Percentiles rank a stretch among this genome's conserved stretches.
phyloP scores from a whole-genome alignment of 768 basidiomycete species.

The Mycena floridula region DNA sequence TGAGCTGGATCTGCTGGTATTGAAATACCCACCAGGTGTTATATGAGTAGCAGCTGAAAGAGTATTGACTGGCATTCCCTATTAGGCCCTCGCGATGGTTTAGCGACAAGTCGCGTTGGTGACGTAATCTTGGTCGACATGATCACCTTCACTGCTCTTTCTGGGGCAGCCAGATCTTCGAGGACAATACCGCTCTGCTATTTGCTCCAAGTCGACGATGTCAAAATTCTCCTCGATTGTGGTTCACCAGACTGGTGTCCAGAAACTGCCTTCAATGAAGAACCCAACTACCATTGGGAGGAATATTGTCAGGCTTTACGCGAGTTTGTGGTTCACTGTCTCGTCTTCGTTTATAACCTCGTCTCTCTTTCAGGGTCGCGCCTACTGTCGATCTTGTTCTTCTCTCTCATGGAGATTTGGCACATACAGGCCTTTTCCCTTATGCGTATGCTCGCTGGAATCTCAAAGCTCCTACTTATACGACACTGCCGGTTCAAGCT shows the following conservation, averaged over 20 bases:
- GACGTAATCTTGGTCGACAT: constrained; percentile 29
- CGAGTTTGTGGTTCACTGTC: constrained; percentile 37
- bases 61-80: constrained; percentile 47
- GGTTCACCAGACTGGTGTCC: constrained; percentile 86
- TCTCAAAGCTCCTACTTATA: constrained; percentile 86
- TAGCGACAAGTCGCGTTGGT: neutral
- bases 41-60: constrained; percentile 49
- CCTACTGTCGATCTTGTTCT: constrained; percentile 86
- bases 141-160: constrained; percentile 93
- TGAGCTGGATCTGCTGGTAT: too few species aligned
- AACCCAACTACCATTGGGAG: constrained; percentile 43
- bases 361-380: constrained; percentile 41
- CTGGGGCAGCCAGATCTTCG: constrained; percentile 71
- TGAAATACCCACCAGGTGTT: constrained; percentile 44
- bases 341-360: constrained; percentile 6
- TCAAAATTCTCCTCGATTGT: constrained; percentile 89
- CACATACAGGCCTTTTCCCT: constrained; percentile 87
- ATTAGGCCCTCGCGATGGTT: neutral
- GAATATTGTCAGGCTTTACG: constrained; percentile 60
- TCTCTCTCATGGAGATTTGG: constrained; percentile 88
- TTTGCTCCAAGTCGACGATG: constrained; percentile 90
- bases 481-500: constrained; percentile 91
- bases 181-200: constrained; percentile 68
- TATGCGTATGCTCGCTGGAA: constrained; percentile 88
- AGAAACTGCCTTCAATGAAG: constrained; percentile 34